These are phyloP conservation scores for Zangia roseola DNA, from an alignment of 768 basidiomycete genomes.

Conservation along the genomic window DNA sequence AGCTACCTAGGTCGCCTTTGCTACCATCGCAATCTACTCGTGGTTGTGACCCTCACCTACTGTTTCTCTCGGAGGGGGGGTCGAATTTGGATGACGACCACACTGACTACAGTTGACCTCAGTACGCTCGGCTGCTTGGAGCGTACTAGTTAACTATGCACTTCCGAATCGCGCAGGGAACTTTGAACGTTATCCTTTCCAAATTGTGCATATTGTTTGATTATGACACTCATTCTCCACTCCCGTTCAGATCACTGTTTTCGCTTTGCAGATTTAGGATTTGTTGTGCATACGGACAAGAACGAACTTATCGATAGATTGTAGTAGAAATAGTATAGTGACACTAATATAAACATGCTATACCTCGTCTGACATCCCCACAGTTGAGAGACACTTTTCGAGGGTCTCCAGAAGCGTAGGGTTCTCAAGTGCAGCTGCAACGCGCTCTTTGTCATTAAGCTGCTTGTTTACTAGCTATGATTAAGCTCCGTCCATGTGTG, in stretches of 20 bases:
- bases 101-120: constrained; percentile 16
- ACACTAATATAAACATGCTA: constrained; percentile 4
- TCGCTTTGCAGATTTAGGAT: not conserved
- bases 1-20: constrained; percentile 11
- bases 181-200: not conserved
- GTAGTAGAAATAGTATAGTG: not conserved
- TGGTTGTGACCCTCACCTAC: constrained; percentile 18
- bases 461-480: constrained; percentile 85
- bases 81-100: not conserved
- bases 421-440: constrained; percentile 96
- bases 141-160: not conserved
- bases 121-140: not conserved
- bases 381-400: constrained; percentile 67
- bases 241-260: not conserved
- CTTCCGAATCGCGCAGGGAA: not conserved
- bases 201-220: not conserved
- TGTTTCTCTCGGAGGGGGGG: constrained; percentile 2
- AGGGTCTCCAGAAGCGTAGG: constrained; percentile 80
- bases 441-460: constrained; percentile 97
- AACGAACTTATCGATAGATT: not conserved
- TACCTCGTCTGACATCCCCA: constrained; percentile 5
- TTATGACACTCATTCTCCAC: no score
- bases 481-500: not conserved
- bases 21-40: constrained; percentile 21
- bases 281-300: no score